These are phyloP conservation scores for Handroanthus guayacan DNA, from an alignment of 257 asterid genomes.

Conservation along the genomic window DNA sequence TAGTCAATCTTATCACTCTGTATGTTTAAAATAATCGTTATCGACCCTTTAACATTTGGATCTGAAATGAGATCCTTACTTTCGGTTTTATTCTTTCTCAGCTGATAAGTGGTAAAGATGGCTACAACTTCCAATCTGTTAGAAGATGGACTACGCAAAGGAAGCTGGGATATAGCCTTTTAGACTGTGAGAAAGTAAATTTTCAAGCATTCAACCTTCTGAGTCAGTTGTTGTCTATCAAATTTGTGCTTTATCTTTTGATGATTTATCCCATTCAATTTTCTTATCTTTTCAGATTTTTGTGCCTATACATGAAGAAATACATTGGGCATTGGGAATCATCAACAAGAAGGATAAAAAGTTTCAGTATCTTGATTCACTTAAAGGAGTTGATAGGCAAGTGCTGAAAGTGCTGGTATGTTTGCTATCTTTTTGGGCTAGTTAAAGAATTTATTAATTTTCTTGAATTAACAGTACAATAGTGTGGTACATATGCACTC, in stretches of 20 bases:
- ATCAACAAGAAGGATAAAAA: slow-evolving; percentile 68
- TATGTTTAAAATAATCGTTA: not conserved
- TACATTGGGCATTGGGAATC: slow-evolving; percentile 75
- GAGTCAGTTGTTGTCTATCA: slow-evolving; percentile 1
- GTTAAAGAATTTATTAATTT: slow-evolving; percentile 9
- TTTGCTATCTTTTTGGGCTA: slow-evolving; percentile 2
- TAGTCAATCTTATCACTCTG: not conserved
- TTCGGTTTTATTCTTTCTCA: slow-evolving; percentile 8
- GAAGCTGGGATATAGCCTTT: slow-evolving; percentile 65
- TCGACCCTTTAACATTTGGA: not conserved
- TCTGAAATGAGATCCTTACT: not conserved
- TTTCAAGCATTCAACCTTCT: not conserved
- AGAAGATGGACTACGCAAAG: slow-evolving; percentile 65
- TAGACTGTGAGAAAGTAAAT: slow-evolving; percentile 68
- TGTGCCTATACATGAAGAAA: slow-evolving; percentile 71
- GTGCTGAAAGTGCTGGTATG: slow-evolving; percentile 54
- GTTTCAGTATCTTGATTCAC: slow-evolving; percentile 76
- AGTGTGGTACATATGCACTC: too few species aligned
- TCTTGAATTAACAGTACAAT: too few species aligned
- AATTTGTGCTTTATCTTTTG: not conserved
- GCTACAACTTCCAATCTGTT: slow-evolving; percentile 59
- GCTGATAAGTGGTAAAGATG: slow-evolving; percentile 30
- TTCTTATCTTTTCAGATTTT: slow-evolving; percentile 54
- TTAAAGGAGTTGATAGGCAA: slow-evolving; percentile 46
- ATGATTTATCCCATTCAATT: not conserved